Percentiles rank a stretch among this genome's conserved stretches.
Conservation (phyloP, 306 rosid species). For the Pyrus bretschneideri region DNA sequence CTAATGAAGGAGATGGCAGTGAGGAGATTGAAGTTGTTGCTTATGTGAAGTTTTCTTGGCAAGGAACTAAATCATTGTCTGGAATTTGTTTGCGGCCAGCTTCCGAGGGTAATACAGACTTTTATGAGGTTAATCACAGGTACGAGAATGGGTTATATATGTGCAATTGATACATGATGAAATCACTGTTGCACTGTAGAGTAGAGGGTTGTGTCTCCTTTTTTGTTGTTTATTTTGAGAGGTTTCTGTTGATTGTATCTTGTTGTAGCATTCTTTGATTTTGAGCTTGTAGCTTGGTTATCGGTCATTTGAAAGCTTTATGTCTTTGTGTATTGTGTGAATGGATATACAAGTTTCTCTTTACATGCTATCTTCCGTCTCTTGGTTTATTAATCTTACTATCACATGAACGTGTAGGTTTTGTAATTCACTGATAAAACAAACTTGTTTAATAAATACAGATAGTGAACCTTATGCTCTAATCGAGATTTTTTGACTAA, state of each 20-base stretch:
- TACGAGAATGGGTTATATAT: slow-evolving; percentile 69
- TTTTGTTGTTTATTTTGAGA: slow-evolving; percentile 17
- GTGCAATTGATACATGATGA: slow-evolving; percentile 47
- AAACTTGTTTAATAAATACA: not conserved
- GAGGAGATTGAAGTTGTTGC: slow-evolving; percentile 71
- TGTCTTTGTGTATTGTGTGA: slow-evolving; percentile 23
- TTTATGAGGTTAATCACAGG: slow-evolving; percentile 80
- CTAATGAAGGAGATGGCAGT: slow-evolving; percentile 43
- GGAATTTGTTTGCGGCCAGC: slow-evolving; percentile 73
- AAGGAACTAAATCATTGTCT: slow-evolving; percentile 59
- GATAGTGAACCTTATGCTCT: not conserved
- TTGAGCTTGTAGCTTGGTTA: slow-evolving; percentile 41
- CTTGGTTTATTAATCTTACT: not conserved
- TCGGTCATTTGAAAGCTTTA: slow-evolving; percentile 21
- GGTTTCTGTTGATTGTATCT: slow-evolving; percentile 30
- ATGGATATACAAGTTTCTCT: slow-evolving; percentile 8
- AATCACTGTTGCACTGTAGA: slow-evolving; percentile 20
- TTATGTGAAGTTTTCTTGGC: slow-evolving; percentile 68
- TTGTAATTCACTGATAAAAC: not conserved
- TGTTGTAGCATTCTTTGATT: slow-evolving; percentile 50
- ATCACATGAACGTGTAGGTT: not conserved
- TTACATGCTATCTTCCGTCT: not conserved
- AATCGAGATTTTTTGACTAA: not conserved
- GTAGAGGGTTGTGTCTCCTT: slow-evolving; percentile 24
- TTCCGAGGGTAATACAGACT: slow-evolving; percentile 76